Evolutionary conservation across 768 basidiomycete species (phyloP), one percentile per base, ranked within the genome.

Genomic region (Tricholoma saponaceum): DNA sequence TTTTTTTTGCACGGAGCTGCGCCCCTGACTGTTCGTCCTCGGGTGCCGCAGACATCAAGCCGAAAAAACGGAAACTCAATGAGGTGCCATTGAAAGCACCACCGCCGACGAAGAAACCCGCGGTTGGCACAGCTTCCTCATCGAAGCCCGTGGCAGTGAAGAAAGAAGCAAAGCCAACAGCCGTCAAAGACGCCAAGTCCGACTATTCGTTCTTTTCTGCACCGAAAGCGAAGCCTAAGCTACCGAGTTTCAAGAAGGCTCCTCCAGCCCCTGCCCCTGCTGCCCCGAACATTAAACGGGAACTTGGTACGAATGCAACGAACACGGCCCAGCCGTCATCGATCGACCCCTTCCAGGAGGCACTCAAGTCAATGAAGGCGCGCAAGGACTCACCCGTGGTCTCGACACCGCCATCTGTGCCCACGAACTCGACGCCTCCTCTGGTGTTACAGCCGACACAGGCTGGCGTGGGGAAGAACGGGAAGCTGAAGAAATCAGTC

Each of bases 201-300:
- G 92, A 93, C 70, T 88, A 87, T 49, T 91, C 89, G 1, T 93
- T 94, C 72, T 94, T 94, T 72, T 92, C 91, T 54, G 87, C 88
- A 39, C 89, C 90, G 5, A 93, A 92, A 68, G 83, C 86, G 18
- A 92, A 92, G 66, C 83, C 87, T 28, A 90, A 89, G 71, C 75
- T 94, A 20, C 92, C 92, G 10, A 90, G 82, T 55, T 94, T 94
- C 78, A 92, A 87, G 75, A 94, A 93, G 71, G 87, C 85, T 10
- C 80, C 83, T 0, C 71, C 72, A 7, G 56, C 64, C 0, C 61
- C 71, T 7, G 52, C 82, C 0, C 65, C 72, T 5, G 55, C 59
- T 2, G 64, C 68, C 4, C 51, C 63, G 3, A 69, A 64, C 54
- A 66, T 66, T 52, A 80, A 79, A 64, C 83, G 84, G 74, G 85